These are phyloP conservation scores for Cymbidium sinense DNA, from an alignment of 106 monocot species.

Conservation along the genomic window DNA sequence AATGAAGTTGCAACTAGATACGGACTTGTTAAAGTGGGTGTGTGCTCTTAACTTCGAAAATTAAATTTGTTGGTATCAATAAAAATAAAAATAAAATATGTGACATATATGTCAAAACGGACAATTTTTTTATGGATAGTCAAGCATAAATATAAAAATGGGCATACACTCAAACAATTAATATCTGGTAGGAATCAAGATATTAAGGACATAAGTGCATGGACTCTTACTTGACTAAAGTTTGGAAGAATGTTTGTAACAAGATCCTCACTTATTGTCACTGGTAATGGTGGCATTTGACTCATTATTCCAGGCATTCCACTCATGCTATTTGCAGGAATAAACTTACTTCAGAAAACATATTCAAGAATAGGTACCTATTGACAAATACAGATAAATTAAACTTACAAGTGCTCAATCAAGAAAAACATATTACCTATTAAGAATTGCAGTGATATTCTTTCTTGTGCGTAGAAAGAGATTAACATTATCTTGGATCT, in stretches of 20 bases:
- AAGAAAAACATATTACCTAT: slow-evolving; percentile 22
- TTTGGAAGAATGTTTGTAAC: slow-evolving; percentile 25
- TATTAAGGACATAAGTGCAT: neutral
- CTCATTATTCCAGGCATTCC: slow-evolving; percentile 54
- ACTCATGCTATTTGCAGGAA: slow-evolving; percentile 31
- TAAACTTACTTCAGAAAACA: slow-evolving; percentile 1
- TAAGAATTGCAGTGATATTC: slow-evolving; percentile 36
- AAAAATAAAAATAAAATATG: neutral
- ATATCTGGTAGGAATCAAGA: neutral
- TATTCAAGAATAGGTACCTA: neutral
- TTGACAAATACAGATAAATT: neutral
- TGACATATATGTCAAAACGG: neutral
- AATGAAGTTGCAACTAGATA: no score
- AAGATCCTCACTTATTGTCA: slow-evolving; percentile 31
- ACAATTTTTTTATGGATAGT: neutral
- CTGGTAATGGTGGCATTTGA: slow-evolving; percentile 47
- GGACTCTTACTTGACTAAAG: slow-evolving; percentile 22
- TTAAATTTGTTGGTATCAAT: neutral
- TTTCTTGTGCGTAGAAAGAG: slow-evolving; percentile 37
- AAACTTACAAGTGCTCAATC: neutral
- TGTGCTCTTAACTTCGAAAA: neutral
- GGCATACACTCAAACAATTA: neutral
- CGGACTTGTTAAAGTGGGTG: neutral
- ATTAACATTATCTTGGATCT: slow-evolving; percentile 47
- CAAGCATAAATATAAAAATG: neutral